Evolutionary conservation across 192 early-diverging fungal genomes (phyloP), one percentile per base, ranked within the genome.

Genomic region (Linderina pennispora): DNA sequence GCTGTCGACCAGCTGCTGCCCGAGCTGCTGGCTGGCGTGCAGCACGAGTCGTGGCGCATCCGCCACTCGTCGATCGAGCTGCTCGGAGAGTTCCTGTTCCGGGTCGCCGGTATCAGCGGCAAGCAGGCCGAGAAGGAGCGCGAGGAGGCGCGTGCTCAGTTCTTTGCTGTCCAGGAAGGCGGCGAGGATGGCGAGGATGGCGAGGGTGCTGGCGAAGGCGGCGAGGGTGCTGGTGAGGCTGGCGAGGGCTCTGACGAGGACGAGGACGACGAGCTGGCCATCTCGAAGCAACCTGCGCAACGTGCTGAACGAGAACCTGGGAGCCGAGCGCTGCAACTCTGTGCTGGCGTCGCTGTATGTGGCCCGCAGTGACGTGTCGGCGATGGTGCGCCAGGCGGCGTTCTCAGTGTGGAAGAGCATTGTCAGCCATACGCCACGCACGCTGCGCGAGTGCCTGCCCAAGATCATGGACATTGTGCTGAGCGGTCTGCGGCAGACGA

Each of bases 41-140:
- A 91, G 32, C 83, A 97, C 58, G 86, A 80, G 34, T 87, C 88
- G 62, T 99, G 95, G 94, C 86, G 95, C 43, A 99, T 98, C 64
- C 86, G 97, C 13, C 89, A 89, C 46, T 91, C 85, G 28, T 92
- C 89, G 20, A 81, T 97, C 2, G 91, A 97, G 68, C 76, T 99
- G 33, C 82, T 98, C 56, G 95, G 95, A 25, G 95, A 98, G 64
- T 70, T 99, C 20, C 62, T 99, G 23, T 92, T 88, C 75, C 77
- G 91, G 24, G 88, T 99, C 48, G 87, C 91, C 9, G 95, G 95
- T 21, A 78, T 89, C 37, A 80, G 64, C 53, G 77, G 77, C 47
- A 85, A 84, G 36, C 78, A 81, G 37, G 69, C 69, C 0, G 62
- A 73, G 54, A 45, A 55, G 19, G 63, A 65, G 35, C 61, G 63